Conservation (phyloP, 2,329 filamentous ascomycete species). For the Alternaria ventricosa region DNA sequence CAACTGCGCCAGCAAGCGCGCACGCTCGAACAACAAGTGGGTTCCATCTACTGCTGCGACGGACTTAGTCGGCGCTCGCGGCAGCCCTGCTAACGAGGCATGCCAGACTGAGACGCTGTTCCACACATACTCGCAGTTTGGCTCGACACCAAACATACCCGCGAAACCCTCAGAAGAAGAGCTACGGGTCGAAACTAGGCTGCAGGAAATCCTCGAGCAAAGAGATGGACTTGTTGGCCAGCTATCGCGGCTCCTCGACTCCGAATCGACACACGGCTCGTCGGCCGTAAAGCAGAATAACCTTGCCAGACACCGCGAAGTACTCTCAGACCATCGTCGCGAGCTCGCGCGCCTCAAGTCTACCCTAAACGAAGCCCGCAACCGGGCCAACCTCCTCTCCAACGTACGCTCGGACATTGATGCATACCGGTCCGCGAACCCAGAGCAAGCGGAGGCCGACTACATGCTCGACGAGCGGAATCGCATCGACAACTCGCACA, state of each 20-base stretch:
- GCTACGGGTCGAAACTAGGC: slow-evolving; percentile 75
- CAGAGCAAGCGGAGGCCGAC: slow-evolving; percentile 84
- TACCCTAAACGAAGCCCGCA: slow-evolving; percentile 77
- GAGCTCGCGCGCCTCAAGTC: slow-evolving; percentile 79
- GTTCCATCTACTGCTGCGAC: slow-evolving; percentile 17
- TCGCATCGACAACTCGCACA: slow-evolving; percentile 87
- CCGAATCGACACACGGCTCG: slow-evolving; percentile 82
- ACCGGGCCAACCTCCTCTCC: slow-evolving; percentile 86
- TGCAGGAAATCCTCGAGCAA: slow-evolving; percentile 88
- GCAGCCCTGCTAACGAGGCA: slow-evolving; percentile 31
- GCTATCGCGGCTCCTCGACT: slow-evolving; percentile 88
- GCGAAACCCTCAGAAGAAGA: slow-evolving; percentile 87
- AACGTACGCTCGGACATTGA: slow-evolving; percentile 93
- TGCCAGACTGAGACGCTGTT: slow-evolving; percentile 81
- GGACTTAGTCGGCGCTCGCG: slow-evolving; percentile 20
- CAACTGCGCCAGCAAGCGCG: slow-evolving; percentile 93
- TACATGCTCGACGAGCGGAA: slow-evolving; percentile 94
- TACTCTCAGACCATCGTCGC: slow-evolving; percentile 83
- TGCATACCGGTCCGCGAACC: slow-evolving; percentile 82
- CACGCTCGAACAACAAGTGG: slow-evolving; percentile 86
- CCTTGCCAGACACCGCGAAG: slow-evolving; percentile 86
- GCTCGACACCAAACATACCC: slow-evolving; percentile 78
- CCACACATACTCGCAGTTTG: slow-evolving; percentile 89
- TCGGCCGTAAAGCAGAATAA: slow-evolving; percentile 98
- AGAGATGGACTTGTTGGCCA: slow-evolving; percentile 82